Conservation (phyloP, 352 stramenopile genomes). For the Pythium angustatum region DNA sequence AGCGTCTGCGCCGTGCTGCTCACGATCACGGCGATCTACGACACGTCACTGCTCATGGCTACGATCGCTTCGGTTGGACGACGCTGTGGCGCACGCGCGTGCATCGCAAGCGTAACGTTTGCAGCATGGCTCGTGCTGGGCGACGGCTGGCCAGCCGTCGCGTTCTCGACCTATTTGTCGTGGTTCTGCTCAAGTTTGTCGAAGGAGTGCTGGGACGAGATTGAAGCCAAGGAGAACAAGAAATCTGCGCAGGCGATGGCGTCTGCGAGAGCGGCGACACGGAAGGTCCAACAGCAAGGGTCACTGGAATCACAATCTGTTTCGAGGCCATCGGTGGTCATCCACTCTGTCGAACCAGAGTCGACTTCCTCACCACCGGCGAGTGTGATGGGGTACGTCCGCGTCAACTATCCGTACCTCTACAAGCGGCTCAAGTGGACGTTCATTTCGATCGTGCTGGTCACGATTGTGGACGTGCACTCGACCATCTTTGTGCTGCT, state of each 20-base stretch:
- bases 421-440: slow-evolving; percentile 82
- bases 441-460: slow-evolving; percentile 69
- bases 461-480: slow-evolving; percentile 68
- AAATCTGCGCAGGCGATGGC: slow-evolving; percentile 14
- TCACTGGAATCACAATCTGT: neutral
- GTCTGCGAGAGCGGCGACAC: neutral
- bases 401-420: slow-evolving; percentile 45
- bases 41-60: slow-evolving; percentile 41
- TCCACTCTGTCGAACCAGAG: neutral
- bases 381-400: slow-evolving; percentile 34
- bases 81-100: slow-evolving; percentile 38
- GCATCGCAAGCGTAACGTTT: slow-evolving; percentile 46
- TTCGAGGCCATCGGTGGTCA: slow-evolving; percentile 4
- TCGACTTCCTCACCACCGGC: neutral
- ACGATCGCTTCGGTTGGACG: slow-evolving; percentile 36
- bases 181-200: slow-evolving; percentile 73
- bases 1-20: slow-evolving; percentile 44
- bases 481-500: slow-evolving; percentile 56
- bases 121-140: slow-evolving; percentile 37
- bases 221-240: slow-evolving; percentile 37
- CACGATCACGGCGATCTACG: slow-evolving; percentile 49
- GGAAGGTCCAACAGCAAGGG: neutral
- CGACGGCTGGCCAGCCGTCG: slow-evolving; percentile 39
- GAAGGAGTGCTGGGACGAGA: slow-evolving; percentile 72
- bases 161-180: slow-evolving; percentile 61